Percentiles rank a stretch among this genome's conserved stretches.
phyloP scores from a whole-genome alignment of 2,329 filamentous ascomycete genomes.

The Teratosphaeria zuluensis region DNA sequence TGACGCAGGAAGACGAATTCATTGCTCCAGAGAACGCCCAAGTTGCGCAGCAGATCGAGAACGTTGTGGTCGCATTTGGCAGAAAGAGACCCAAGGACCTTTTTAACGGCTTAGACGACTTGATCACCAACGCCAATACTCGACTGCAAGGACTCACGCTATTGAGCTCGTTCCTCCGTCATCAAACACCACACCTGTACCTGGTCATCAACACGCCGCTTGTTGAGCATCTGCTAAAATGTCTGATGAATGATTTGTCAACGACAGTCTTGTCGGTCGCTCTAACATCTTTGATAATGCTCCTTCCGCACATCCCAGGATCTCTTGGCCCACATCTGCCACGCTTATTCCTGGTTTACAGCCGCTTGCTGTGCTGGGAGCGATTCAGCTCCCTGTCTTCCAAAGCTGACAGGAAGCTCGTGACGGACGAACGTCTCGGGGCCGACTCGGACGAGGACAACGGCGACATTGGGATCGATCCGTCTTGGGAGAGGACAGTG shows the following conservation, averaged over 20 bases:
- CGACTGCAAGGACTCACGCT: slow-evolving; percentile 57
- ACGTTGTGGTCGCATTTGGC: slow-evolving; percentile 47
- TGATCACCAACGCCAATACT: slow-evolving; percentile 54
- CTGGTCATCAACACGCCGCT: slow-evolving; percentile 62
- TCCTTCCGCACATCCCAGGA: slow-evolving; percentile 69
- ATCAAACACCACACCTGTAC: slow-evolving; percentile 71
- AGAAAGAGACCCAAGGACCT: slow-evolving; percentile 63
- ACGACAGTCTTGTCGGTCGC: slow-evolving; percentile 67
- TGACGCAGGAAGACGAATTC: slow-evolving; percentile 25
- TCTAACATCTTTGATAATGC: slow-evolving; percentile 67
- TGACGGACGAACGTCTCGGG: slow-evolving; percentile 25
- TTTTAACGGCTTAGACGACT: slow-evolving; percentile 54
- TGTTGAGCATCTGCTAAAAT: slow-evolving; percentile 61
- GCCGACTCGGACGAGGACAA: slow-evolving; percentile 30
- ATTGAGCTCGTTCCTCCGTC: slow-evolving; percentile 62
- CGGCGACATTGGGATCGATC: slow-evolving; percentile 25
- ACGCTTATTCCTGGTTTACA: slow-evolving; percentile 72
- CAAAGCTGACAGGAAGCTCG: slow-evolving; percentile 23
- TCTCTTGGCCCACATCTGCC: slow-evolving; percentile 60
- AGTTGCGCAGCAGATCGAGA: slow-evolving; percentile 42
- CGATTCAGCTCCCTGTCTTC: slow-evolving; percentile 33
- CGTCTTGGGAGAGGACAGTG: slow-evolving; percentile 54
- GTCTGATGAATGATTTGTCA: slow-evolving; percentile 67
- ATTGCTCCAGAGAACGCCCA: slow-evolving; percentile 35
- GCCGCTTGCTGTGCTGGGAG: slow-evolving; percentile 71